Evolutionary conservation across 2,329 filamentous ascomycete species (phyloP), one percentile per base, ranked within the genome.

Genomic region (Paecilomyces variotii): DNA sequence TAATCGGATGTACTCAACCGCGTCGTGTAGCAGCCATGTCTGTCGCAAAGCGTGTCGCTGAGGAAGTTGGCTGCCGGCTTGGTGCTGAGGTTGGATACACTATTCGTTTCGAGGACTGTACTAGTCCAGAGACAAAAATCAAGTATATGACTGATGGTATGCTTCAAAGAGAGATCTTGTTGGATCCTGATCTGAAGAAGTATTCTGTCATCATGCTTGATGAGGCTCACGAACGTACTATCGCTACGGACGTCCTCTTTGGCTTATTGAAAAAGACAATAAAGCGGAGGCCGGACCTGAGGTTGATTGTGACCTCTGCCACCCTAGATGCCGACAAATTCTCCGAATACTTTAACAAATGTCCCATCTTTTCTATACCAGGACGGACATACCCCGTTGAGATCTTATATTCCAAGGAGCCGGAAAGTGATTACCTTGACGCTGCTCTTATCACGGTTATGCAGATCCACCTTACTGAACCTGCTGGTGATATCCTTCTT

Each of bases 131-230:
- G 19, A 99, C 94, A 1, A 90, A 87, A 70, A 96, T 99, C 79
- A 99, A 99, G 78, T 99, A 99, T 78, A 97, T 99, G 93, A 99
- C 94, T 14, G 94, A 99, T 68, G 94, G 94, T 74, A 97, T 97
- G 90, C 84, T 99, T 72, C 87, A 97, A 76, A 85, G 94, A 78
- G 94, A 99, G 77, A 91, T 97, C 71, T 82, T 99, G 56, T 83
- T 97, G 65, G 94, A 99, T 71, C 89, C 92, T 0, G 89, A 96
- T 67, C 78, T 99, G 64, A 89, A 84, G 69, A 86, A 89, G 64
- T 99, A 99, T 71, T 96, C 91, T 0, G 91, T 94, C 61, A 97
- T 99, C 69, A 99, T 99, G 87, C 82, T 99, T 66, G 94, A 99
- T 72, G 94, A 99, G 72, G 94, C 94, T 3, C 94, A 99, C 84